A percentile compares a stretch with the other conserved stretches of the same genome.
These are phyloP conservation scores for Aspergillus sclerotiicarbonarius DNA, from an alignment of 495 filamentous ascomycete species.

Conservation along the genomic window DNA sequence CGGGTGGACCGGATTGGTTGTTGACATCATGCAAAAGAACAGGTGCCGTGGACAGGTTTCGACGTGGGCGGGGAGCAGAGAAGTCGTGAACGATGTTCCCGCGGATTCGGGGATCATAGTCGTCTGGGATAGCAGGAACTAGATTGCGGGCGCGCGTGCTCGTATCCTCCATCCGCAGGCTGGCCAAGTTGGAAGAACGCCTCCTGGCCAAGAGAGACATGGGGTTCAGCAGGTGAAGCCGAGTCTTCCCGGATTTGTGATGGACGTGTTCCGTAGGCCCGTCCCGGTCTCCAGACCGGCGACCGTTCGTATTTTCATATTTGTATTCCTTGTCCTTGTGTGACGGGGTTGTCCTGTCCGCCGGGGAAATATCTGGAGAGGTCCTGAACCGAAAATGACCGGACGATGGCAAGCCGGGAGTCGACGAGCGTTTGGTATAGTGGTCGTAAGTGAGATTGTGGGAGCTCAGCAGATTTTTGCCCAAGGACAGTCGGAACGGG, in stretches of 20 bases:
- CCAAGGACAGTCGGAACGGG: conserved; percentile 39
- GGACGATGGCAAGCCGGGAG: conserved; percentile 22
- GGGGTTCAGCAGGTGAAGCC: conserved; percentile 67
- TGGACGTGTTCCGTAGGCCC: conserved; percentile 27
- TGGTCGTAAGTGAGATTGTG: conserved; percentile 21
- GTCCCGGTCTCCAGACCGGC: conserved; percentile 35
- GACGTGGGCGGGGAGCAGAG: conserved; percentile 71
- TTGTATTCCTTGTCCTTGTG: conserved; percentile 34
- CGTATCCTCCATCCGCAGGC: conserved; percentile 45
- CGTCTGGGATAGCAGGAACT: conserved; percentile 61
- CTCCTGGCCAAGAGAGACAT: conserved; percentile 61
- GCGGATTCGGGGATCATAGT: conserved; percentile 81
- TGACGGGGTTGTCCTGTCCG: conserved; percentile 26
- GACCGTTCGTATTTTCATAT: conserved; percentile 20
- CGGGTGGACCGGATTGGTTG: conserved; percentile 9
- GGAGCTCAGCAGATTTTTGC: conserved; percentile 26
- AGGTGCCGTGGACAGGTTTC: conserved; percentile 46
- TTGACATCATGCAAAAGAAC: conserved; percentile 14
- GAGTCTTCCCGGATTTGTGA: conserved; percentile 53
- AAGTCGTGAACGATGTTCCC: conserved; percentile 90
- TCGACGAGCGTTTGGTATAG: conserved; percentile 31
- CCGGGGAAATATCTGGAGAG: conserved; percentile 32
- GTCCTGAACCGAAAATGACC: conserved; percentile 36
- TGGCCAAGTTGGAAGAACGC: conserved; percentile 52
- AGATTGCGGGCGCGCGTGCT: conserved; percentile 46